Conservation (phyloP, 257 asterid genomes). For the Rehmannia glutinosa region DNA sequence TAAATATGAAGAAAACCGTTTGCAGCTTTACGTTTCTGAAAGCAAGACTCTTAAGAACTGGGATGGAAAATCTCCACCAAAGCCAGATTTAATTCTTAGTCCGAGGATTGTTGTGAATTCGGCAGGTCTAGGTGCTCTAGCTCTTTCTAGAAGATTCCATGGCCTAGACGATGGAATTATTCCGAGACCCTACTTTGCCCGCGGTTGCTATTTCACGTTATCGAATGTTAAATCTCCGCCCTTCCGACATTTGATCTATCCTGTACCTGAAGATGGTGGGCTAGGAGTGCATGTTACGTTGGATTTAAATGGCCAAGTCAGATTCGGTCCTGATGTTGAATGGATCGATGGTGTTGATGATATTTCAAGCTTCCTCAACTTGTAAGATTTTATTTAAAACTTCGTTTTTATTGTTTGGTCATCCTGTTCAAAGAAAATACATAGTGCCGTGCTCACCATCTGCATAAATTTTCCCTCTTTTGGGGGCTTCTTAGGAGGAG, state of each 20-base stretch:
- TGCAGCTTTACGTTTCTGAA: conserved; percentile 56
- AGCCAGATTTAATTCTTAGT: conserved; percentile 59
- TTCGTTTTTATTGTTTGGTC: neutral
- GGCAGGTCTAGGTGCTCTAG: conserved; percentile 70
- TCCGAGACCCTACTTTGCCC: conserved; percentile 66
- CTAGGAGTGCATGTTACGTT: conserved; percentile 92
- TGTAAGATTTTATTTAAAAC: conserved; percentile 37
- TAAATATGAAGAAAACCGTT: conserved; percentile 28
- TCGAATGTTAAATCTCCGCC: conserved; percentile 46
- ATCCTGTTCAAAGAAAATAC: neutral
- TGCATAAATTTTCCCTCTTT: neutral
- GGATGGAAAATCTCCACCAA: conserved; percentile 33
- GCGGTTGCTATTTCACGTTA: conserved; percentile 81
- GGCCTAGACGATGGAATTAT: conserved; percentile 34
- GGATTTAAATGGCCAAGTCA: conserved; percentile 80
- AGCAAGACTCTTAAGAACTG: conserved; percentile 41
- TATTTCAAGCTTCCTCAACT: conserved; percentile 62
- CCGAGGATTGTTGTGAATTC: conserved; percentile 75
- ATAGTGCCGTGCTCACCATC: neutral
- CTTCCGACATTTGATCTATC: conserved; percentile 74
- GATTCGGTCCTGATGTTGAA: conserved; percentile 91
- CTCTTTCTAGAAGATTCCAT: conserved; percentile 44
- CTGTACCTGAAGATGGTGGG: conserved; percentile 94
- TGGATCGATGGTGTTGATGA: conserved; percentile 76
- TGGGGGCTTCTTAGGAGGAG: too few relatives aligned